These are phyloP conservation scores for Candida bentonensis DNA, from an alignment of 805 yeast species.

Conservation along the genomic window DNA sequence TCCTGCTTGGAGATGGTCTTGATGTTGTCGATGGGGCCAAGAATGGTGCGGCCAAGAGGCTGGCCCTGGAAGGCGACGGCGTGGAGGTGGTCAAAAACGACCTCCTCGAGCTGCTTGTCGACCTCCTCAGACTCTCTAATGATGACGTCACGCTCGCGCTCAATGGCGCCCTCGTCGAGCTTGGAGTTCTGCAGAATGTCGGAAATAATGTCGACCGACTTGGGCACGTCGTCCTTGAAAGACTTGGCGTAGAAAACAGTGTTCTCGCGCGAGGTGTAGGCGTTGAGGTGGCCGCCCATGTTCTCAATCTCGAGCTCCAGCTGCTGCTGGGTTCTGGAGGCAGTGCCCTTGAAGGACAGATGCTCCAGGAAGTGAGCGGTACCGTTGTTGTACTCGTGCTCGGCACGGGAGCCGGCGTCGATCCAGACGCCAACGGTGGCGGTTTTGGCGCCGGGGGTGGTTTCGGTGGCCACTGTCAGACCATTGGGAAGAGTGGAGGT, in stretches of 20 bases:
- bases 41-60: constrained; percentile 89
- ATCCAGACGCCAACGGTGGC: constrained; percentile 99
- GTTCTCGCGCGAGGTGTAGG: constrained; percentile 96
- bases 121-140: constrained; percentile 95
- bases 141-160: constrained; percentile 92
- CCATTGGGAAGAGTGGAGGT: constrained; percentile 82
- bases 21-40: constrained; percentile 88
- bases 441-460: constrained; percentile 73
- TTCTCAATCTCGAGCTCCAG: constrained; percentile 90
- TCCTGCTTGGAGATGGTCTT: constrained; percentile 65
- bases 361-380: constrained; percentile 97
- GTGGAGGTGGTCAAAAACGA: constrained; percentile 91
- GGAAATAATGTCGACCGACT: constrained; percentile 73
- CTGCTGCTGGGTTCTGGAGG: constrained; percentile 60
- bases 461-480: constrained; percentile 83
- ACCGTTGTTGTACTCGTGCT: constrained; percentile 69
- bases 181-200: constrained; percentile 82
- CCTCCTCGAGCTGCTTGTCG: constrained; percentile 97
- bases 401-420: constrained; percentile 97
- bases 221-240: constrained; percentile 63
- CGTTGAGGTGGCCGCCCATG: constrained; percentile 92
- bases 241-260: constrained; percentile 95
- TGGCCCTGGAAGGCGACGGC: constrained; percentile 82
- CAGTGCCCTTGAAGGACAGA: constrained; percentile 91
- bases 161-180: constrained; percentile 72